phyloP scores from a whole-genome alignment of 2,329 filamentous ascomycete species.

The Fusarium algeriense region DNA sequence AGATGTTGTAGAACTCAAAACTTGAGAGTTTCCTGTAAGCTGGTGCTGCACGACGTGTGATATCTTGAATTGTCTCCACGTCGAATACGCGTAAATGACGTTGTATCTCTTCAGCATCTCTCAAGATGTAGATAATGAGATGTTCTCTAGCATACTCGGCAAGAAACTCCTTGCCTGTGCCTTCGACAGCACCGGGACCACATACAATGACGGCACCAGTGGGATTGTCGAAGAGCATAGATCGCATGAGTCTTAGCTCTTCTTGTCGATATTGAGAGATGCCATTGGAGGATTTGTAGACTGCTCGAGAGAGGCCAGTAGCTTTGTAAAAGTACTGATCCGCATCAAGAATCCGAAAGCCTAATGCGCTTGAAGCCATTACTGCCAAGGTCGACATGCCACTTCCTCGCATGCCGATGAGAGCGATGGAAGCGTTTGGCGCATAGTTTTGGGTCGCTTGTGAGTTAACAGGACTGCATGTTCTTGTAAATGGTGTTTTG shows the following conservation, averaged over 20 bases:
- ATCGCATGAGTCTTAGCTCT: background rate
- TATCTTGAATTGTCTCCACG: background rate
- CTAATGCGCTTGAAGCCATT: constrained; percentile 2
- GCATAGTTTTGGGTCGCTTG: background rate
- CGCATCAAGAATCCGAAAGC: constrained; percentile 1
- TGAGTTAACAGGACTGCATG: background rate
- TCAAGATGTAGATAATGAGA: constrained; percentile 3
- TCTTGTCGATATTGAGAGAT: constrained; percentile 13
- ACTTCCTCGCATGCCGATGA: constrained; percentile 11
- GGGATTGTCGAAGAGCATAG: constrained; percentile 9
- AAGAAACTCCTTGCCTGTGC: constrained; percentile 10
- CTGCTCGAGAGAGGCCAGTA: background rate
- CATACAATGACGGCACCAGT: constrained; percentile 1
- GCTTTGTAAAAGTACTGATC: constrained; percentile 16
- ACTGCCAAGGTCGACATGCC: constrained; percentile 10
- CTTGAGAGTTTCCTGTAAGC: background rate
- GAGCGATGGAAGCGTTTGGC: background rate
- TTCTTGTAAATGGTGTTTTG: background rate
- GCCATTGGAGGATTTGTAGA: background rate
- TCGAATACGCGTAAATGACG: background rate
- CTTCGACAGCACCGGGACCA: constrained; percentile 14
- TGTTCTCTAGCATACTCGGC: background rate
- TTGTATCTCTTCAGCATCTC: constrained; percentile 4
- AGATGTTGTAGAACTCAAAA: constrained; percentile 17
- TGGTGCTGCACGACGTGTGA: constrained; percentile 2